Base-by-base conservation (phyloP, 73 alveolate genomes). In the Symbiodinium natans region DNA sequence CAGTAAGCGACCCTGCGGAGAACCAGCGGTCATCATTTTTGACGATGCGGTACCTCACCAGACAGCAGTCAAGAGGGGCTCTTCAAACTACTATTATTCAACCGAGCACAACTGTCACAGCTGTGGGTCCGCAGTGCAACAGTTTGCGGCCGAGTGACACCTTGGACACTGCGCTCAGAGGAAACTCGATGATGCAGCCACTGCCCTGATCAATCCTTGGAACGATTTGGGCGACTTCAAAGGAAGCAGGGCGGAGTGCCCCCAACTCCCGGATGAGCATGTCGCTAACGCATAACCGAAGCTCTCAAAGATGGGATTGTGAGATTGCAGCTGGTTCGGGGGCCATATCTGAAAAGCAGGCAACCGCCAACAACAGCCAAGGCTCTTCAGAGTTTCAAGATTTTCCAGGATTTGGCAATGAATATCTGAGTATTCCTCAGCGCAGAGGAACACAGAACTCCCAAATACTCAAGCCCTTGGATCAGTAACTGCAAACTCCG, bases 181-280 rank as follows among this genome's bases (percentile, higher is more conserved):
- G 98, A 77, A 92, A 92, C 92, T 92, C 98, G 68, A 92, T 92
- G 56, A 92, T 92, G 92, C 98, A 77, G 43, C 98, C 98, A 74
- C 98, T 92, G 42, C 98, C 98, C 83, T 92, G 98, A 73, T 92
- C 98, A 46, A 92, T 90, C 97, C 97, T 89, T n/a, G 41, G 27
- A 9, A 52, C n/a, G n/a, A 15, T 52, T 52, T 29, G 29, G 6
- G n/a, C 71, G 71, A 21, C 27, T 15, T 23, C 15, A 52, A 29
- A n/a, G n/a, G n/a, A n/a, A n/a, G n/a, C n/a, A n/a, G n/a, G n/a
- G n/a, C n/a, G n/a, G n/a, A n/a, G n/a, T n/a, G n/a, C n/a, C n/a
- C n/a, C n/a, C n/a, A n/a, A n/a, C n/a, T n/a, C n/a, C n/a, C n/a
- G n/a, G n/a, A n/a, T n/a, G n/a, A n/a, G n/a, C n/a, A n/a, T n/a